Evolutionary conservation across 306 rosid genomes (phyloP).

Genomic region (Malus sylvestris): DNA sequence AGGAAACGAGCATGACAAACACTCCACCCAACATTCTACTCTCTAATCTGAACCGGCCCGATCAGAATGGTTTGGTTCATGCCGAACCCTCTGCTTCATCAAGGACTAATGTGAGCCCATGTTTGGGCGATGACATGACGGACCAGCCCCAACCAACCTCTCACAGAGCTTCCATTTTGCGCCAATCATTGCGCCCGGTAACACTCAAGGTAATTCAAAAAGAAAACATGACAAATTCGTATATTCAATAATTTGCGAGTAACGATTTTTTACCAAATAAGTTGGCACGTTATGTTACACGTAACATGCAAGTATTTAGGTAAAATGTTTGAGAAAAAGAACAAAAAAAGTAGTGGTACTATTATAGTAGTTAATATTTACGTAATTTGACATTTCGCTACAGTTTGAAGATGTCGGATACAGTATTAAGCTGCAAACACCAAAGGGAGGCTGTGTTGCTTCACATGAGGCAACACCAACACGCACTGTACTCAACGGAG

Average conservation of each 20-base stretch:
- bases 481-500: constrained; percentile 42
- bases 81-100: constrained; percentile 32
- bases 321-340: not conserved
- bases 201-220: constrained; percentile 41
- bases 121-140: constrained; percentile 27
- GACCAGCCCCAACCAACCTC: constrained; percentile 5
- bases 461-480: constrained; percentile 33
- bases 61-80: constrained; percentile 33
- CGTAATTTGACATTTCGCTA: not conserved
- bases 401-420: constrained; percentile 77
- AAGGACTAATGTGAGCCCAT: constrained; percentile 6
- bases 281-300: not conserved
- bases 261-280: not conserved
- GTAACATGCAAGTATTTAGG: not conserved
- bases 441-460: constrained; percentile 20
- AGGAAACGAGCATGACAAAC: constrained; percentile 36
- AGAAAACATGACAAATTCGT: no score
- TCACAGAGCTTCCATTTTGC: constrained; percentile 35
- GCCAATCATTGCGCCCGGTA: constrained; percentile 50
- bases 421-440: constrained; percentile 28
- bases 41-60: constrained; percentile 25
- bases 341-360: not conserved
- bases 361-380: not conserved
- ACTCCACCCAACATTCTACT: constrained; percentile 23
- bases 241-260: not conserved